A percentile compares a stretch with the other conserved stretches of the same genome.
phyloP scores from a whole-genome alignment of 2,329 filamentous ascomycete genomes.

The Colletotrichum falcatum region DNA sequence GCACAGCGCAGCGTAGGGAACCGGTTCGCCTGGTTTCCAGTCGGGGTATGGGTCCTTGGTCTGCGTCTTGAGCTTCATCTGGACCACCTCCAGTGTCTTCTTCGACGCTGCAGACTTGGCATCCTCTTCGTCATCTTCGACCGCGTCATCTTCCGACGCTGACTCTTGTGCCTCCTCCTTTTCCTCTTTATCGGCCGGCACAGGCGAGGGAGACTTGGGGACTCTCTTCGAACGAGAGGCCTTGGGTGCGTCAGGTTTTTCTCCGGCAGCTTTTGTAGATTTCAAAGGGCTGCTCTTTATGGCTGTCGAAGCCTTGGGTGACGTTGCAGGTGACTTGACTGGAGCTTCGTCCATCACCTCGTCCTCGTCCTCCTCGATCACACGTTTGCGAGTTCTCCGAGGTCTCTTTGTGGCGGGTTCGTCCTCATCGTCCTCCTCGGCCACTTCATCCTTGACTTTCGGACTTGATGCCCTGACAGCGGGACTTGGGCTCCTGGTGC shows the following conservation, averaged over 20 bases:
- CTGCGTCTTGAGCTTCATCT: conserved; percentile 76
- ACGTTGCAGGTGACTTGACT: conserved; percentile 41
- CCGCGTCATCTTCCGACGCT: conserved; percentile 63
- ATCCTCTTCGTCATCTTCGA: conserved; percentile 64
- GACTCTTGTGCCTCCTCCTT: conserved; percentile 47
- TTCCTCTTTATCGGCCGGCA: conserved; percentile 47
- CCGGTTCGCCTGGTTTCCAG: conserved; percentile 89
- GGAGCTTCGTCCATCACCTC: conserved; percentile 54
- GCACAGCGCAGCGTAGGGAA: conserved; percentile 94
- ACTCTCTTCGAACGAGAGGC: not conserved
- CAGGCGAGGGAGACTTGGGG: conserved; percentile 25
- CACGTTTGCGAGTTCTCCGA: conserved; percentile 59
- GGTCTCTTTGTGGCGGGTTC: conserved; percentile 71
- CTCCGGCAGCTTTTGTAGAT: conserved; percentile 31
- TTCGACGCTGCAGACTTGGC: conserved; percentile 78
- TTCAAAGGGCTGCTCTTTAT: conserved; percentile 27
- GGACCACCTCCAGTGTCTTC: conserved; percentile 84
- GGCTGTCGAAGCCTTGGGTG: conserved; percentile 21
- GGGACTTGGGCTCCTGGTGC: conserved; percentile 49
- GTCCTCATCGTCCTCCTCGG: conserved; percentile 66
- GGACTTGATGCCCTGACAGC: conserved; percentile 41
- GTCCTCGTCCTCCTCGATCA: conserved; percentile 61
- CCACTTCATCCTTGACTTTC: conserved; percentile 49
- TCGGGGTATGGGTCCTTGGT: conserved; percentile 90
- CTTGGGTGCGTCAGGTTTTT: conserved; percentile 45